A percentile compares a stretch with the other conserved stretches of the same genome.
Conservation (phyloP, 1,284 basidiomycete genomes). For the Neolentinus lepideus region DNA sequence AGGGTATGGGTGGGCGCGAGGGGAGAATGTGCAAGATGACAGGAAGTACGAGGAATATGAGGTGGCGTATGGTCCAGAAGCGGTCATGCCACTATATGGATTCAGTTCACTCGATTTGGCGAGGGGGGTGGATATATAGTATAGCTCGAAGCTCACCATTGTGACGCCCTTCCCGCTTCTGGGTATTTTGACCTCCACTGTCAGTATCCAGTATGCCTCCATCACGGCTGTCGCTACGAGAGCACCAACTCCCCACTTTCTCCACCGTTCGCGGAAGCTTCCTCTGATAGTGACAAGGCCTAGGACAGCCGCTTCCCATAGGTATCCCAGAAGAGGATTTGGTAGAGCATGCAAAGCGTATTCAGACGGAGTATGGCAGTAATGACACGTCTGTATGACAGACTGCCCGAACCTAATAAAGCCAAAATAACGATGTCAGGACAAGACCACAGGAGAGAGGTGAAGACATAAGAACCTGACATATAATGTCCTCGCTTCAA, state of each 20-base stretch:
- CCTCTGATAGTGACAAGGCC: slow-evolving; percentile 38
- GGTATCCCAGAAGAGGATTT: slow-evolving; percentile 46
- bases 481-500: slow-evolving; percentile 52
- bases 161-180: slow-evolving; percentile 29
- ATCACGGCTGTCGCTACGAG: slow-evolving; percentile 40
- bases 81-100: slow-evolving; percentile 55
- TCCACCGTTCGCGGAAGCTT: slow-evolving; percentile 36
- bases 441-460: neutral
- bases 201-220: slow-evolving; percentile 48
- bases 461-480: slow-evolving; percentile 36
- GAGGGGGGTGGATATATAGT: neutral
- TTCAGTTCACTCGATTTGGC: neutral
- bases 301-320: slow-evolving; percentile 46
- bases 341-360: slow-evolving; percentile 54
- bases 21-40: slow-evolving; percentile 40
- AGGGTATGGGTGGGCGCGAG: slow-evolving; percentile 14
- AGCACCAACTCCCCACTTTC: slow-evolving; percentile 38
- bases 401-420: slow-evolving; percentile 54
- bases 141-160: slow-evolving; percentile 35
- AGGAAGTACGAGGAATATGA: slow-evolving; percentile 53
- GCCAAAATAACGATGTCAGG: slow-evolving; percentile 3
- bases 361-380: slow-evolving; percentile 51
- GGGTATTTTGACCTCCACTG: slow-evolving; percentile 37
- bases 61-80: slow-evolving; percentile 42
- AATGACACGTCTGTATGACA: slow-evolving; percentile 50